Evolutionary conservation across 768 basidiomycete genomes (phyloP).

Genomic region (Rhizopogon roseolus): DNA sequence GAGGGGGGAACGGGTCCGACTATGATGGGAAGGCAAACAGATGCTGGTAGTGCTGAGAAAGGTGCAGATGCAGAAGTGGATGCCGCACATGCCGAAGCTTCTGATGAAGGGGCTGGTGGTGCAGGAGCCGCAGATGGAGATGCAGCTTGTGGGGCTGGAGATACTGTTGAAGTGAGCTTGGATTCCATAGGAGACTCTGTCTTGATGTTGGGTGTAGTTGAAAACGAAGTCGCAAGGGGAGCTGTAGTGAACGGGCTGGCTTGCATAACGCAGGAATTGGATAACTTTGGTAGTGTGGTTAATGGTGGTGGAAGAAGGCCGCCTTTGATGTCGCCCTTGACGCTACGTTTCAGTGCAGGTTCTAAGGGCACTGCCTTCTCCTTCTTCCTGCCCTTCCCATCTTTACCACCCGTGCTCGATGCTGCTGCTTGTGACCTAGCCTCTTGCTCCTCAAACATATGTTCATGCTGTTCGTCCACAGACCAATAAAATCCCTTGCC

Average conservation of each 20-base stretch:
- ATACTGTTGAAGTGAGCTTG: constrained; percentile 5
- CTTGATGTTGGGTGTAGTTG: constrained; percentile 15
- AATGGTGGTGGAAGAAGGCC: constrained; percentile 62
- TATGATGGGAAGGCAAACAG: constrained; percentile 71
- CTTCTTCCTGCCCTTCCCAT: constrained; percentile 48
- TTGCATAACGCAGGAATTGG: background rate
- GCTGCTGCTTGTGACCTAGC: constrained; percentile 34
- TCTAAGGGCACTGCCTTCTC: constrained; percentile 51
- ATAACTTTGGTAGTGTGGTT: constrained; percentile 48
- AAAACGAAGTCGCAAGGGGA: constrained; percentile 3
- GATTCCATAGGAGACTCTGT: constrained; percentile 11
- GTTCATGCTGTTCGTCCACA: constrained; percentile 70
- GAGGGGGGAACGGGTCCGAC: constrained; percentile 67
- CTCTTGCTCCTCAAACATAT: constrained; percentile 68
- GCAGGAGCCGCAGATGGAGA: constrained; percentile 4
- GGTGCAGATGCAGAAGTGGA: constrained; percentile 13
- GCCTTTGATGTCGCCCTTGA: constrained; percentile 58
- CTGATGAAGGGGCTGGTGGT: constrained; percentile 18
- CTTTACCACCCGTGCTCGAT: constrained; percentile 29
- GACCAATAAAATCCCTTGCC: constrained; percentile 96
- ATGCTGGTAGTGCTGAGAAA: constrained; percentile 26
- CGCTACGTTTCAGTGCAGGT: constrained; percentile 64
- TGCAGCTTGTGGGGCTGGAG: constrained; percentile 9
- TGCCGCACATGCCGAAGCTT: constrained; percentile 10
- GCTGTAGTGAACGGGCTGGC: constrained; percentile 5